Evolutionary conservation across 2,329 filamentous ascomycete genomes (phyloP).

Genomic region (Coniochaeta hoffmannii): DNA sequence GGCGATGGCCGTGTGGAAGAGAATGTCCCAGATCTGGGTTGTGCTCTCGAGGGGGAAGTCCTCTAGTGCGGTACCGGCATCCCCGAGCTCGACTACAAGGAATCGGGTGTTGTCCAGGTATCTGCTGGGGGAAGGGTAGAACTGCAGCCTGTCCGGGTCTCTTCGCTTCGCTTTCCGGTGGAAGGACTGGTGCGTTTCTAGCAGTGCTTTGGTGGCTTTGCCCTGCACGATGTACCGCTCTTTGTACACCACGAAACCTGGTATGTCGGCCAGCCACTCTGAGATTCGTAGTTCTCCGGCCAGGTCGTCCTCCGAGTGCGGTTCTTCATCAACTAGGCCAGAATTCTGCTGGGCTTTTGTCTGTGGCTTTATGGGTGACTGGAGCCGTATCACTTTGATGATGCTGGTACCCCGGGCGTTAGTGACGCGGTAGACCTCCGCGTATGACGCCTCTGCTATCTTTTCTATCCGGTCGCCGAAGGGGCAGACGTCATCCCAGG

Average conservation of each 20-base stretch:
- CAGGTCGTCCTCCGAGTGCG: conserved; percentile 46
- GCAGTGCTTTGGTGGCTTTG: conserved; percentile 41
- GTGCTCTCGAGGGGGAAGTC: conserved; percentile 42
- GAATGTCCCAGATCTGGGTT: conserved; percentile 55
- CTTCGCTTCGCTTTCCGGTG: conserved; percentile 45
- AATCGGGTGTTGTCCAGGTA: conserved; percentile 53
- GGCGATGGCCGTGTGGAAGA: conserved; percentile 52
- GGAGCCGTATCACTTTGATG: conserved; percentile 55
- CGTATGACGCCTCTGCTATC: conserved; percentile 60
- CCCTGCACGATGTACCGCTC: conserved; percentile 54
- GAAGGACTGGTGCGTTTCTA: conserved; percentile 54
- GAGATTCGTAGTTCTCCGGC: conserved; percentile 55
- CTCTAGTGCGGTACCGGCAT: conserved; percentile 53
- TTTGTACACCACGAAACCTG: conserved; percentile 60
- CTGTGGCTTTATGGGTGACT: conserved; percentile 49
- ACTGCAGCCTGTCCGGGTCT: conserved; percentile 50
- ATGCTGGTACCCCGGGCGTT: conserved; percentile 55
- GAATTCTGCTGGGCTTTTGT: conserved; percentile 48
- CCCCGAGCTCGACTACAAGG: conserved; percentile 55
- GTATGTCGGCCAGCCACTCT: conserved; percentile 55
- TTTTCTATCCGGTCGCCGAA: conserved; percentile 47
- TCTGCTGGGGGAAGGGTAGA: conserved; percentile 53
- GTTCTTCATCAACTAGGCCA: conserved; percentile 51
- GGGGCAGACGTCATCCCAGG: conserved; percentile 52
- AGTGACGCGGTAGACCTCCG: conserved; percentile 57